Percentiles rank a stretch among this genome's conserved stretches.
Conservation (phyloP, 805 yeast genomes). For the Danielia oregonensis region DNA sequence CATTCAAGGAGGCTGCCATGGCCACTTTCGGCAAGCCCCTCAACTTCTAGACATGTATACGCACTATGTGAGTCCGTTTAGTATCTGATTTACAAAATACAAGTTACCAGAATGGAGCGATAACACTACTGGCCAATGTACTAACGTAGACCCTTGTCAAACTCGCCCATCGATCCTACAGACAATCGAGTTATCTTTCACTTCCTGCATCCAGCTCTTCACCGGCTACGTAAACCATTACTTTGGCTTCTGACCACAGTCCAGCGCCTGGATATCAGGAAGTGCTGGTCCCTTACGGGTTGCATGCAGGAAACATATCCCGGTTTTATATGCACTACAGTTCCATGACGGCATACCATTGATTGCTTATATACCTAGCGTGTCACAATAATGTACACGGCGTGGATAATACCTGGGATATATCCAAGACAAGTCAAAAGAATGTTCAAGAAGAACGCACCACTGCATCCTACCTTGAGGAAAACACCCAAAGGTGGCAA, state of each 20-base stretch:
- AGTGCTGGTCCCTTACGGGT: not conserved
- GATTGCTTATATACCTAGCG: slow-evolving; percentile 5
- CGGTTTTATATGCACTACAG: not conserved
- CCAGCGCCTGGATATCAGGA: not conserved
- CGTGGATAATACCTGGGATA: slow-evolving; percentile 71
- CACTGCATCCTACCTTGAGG: slow-evolving; percentile 54
- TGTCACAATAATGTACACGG: slow-evolving; percentile 50
- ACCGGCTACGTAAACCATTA: no score
- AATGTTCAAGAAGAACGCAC: slow-evolving; percentile 45
- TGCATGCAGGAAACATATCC: not conserved
- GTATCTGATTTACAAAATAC: no score
- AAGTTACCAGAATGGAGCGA: no score
- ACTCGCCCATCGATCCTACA: no score
- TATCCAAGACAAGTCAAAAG: slow-evolving; percentile 69
- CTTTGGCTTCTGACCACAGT: no score
- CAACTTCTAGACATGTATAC: slow-evolving; percentile 52
- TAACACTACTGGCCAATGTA: no score
- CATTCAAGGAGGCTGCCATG: slow-evolving; percentile 96
- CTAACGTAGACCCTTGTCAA: no score
- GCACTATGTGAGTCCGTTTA: no score
- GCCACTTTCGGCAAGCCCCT: slow-evolving; percentile 89
- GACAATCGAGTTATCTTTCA: no score
- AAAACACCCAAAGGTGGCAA: slow-evolving; percentile 64
- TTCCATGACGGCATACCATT: no score
- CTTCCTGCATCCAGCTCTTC: no score